These are phyloP conservation scores for Leccinum uliginosum DNA, from an alignment of 768 basidiomycete species.

Conservation along the genomic window DNA sequence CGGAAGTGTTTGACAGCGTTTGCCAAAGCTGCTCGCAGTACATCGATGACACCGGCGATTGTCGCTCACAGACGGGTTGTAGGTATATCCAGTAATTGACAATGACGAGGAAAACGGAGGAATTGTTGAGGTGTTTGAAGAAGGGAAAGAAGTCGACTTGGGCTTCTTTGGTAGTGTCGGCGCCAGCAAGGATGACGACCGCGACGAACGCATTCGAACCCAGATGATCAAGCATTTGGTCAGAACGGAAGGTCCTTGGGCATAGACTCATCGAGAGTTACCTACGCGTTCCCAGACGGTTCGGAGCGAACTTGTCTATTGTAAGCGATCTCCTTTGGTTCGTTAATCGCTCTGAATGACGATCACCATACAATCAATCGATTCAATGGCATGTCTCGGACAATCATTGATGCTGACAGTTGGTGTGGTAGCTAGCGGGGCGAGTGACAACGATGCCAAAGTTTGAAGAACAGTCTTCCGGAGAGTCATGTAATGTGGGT, in stretches of 20 bases:
- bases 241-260: slow-evolving; percentile 69
- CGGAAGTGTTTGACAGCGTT: slow-evolving; percentile 68
- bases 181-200: slow-evolving; percentile 53
- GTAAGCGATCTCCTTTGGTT: slow-evolving; percentile 7
- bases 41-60: not conserved
- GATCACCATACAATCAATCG: slow-evolving; percentile 6
- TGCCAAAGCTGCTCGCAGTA: slow-evolving; percentile 67
- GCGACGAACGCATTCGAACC: slow-evolving; percentile 78
- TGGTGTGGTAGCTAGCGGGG: slow-evolving; percentile 57
- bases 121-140: slow-evolving; percentile 79
- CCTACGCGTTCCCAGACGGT: slow-evolving; percentile 58
- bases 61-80: not conserved
- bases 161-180: slow-evolving; percentile 67
- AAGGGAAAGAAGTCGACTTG: slow-evolving; percentile 79
- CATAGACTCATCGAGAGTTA: slow-evolving; percentile 54
- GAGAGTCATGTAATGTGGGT: slow-evolving; percentile 77
- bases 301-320: slow-evolving; percentile 37
- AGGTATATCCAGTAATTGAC: slow-evolving; percentile 80
- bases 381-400: not conserved
- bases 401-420: slow-evolving; percentile 31
- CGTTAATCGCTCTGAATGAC: not conserved
- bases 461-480: slow-evolving; percentile 71
- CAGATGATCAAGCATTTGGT: slow-evolving; percentile 82
- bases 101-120: slow-evolving; percentile 89
- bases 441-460: slow-evolving; percentile 50